A percentile compares a stretch with the other conserved stretches of the same genome.
Conservation (phyloP, 2,329 filamentous ascomycete genomes). For the Macroventuria anomochaeta region DNA sequence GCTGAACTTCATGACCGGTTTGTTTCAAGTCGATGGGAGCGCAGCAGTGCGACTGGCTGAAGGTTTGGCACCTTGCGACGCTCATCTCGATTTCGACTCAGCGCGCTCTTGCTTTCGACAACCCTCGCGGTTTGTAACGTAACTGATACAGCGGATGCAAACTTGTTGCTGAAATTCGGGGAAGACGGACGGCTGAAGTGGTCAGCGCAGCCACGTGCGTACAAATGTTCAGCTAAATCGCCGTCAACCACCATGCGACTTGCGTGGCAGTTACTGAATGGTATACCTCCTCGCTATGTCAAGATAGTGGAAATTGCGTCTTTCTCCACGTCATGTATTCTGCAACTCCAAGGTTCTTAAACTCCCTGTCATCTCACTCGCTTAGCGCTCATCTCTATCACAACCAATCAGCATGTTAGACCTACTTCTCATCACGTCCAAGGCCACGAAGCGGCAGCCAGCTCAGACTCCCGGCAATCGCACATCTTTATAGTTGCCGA, state of each 20-base stretch:
- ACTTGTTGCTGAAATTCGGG: not conserved
- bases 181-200: not conserved
- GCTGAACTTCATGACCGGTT: not conserved
- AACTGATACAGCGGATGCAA: not conserved
- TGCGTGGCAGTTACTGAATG: conserved; percentile 6
- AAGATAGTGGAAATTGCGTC: conserved; percentile 11
- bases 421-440: conserved; percentile 1
- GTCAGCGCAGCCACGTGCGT: not conserved
- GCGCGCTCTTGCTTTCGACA: not conserved
- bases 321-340: conserved; percentile 13
- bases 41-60: conserved; percentile 1
- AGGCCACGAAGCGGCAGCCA: conserved; percentile 15
- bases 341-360: conserved; percentile 12
- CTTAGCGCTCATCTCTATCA: conserved; percentile 9
- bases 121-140: not conserved
- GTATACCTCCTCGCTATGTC: not conserved
- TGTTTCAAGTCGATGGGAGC: conserved; percentile 4
- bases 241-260: not conserved
- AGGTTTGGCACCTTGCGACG: not conserved
- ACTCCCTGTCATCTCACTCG: conserved; percentile 1
- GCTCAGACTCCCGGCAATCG: conserved; percentile 6
- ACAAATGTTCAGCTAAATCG: not conserved
- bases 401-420: conserved; percentile 11
- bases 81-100: not conserved
- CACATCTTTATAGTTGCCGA: conserved; percentile 2